Evolutionary conservation across 768 basidiomycete species (phyloP).

Genomic region (Austroboletus eburneus): DNA sequence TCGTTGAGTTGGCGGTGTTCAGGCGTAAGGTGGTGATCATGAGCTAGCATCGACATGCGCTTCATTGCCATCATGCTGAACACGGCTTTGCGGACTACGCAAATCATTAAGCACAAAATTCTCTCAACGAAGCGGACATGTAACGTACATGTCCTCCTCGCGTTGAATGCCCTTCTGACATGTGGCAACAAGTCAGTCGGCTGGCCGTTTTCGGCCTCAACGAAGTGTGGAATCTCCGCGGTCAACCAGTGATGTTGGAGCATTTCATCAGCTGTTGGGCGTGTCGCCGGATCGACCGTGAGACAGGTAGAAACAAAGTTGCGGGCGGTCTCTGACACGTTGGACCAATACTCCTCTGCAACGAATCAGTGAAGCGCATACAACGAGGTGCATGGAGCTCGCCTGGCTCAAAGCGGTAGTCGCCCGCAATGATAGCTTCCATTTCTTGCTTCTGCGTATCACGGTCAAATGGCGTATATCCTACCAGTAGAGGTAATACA

Average conservation of each 20-base stretch:
- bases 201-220: slow-evolving; percentile 49
- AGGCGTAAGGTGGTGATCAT: slow-evolving; percentile 32
- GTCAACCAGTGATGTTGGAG: slow-evolving; percentile 71
- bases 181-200: slow-evolving; percentile 81
- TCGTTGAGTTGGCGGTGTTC: slow-evolving; percentile 50
- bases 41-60: slow-evolving; percentile 60
- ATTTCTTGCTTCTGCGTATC: slow-evolving; percentile 86
- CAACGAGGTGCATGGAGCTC: slow-evolving; percentile 3
- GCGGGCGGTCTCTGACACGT: slow-evolving; percentile 78
- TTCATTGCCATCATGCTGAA: slow-evolving; percentile 83
- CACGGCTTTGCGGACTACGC: slow-evolving; percentile 91
- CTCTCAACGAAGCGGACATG: neutral
- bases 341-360: slow-evolving; percentile 76
- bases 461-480: slow-evolving; percentile 96
- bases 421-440: slow-evolving; percentile 91
- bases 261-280: slow-evolving; percentile 76
- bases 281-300: slow-evolving; percentile 71
- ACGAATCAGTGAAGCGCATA: neutral
- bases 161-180: slow-evolving; percentile 87
- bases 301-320: slow-evolving; percentile 81
- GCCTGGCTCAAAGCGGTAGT: slow-evolving; percentile 86
- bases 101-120: slow-evolving; percentile 4
- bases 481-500: slow-evolving; percentile 28
- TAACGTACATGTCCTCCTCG: slow-evolving; percentile 74
- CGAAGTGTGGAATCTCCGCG: slow-evolving; percentile 63